Conservation (phyloP, 2,329 filamentous ascomycete species). For the Epichloe gansuensis region DNA sequence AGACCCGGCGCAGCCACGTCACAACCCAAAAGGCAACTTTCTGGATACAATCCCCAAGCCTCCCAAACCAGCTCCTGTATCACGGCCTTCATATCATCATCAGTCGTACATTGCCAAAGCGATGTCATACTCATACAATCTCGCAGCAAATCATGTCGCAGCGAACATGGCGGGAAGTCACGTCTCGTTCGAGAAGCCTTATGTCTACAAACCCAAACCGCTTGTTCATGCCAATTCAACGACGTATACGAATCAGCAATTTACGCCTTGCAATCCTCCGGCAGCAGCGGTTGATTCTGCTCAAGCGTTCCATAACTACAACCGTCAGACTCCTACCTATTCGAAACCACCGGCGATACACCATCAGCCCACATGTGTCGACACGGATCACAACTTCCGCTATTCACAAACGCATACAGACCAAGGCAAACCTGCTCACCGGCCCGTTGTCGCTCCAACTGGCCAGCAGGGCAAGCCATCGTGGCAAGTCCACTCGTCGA, state of each 20-base stretch:
- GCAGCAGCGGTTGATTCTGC: background rate
- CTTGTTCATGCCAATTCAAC: constrained; percentile 8
- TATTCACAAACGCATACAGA: constrained; percentile 6
- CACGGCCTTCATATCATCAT: constrained; percentile 11
- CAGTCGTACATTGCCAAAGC: constrained; percentile 9
- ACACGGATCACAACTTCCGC: background rate
- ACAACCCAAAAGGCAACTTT: constrained; percentile 61
- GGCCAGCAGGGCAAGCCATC: constrained; percentile 16
- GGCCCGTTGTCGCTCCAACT: background rate
- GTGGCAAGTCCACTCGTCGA: constrained; percentile 26
- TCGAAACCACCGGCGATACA: background rate
- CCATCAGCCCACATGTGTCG: background rate
- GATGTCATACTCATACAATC: constrained; percentile 5
- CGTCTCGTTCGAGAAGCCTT: constrained; percentile 32
- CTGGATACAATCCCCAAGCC: constrained; percentile 55
- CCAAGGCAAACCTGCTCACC: background rate
- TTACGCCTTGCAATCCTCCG: constrained; percentile 7
- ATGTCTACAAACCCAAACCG: constrained; percentile 39
- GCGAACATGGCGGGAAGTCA: background rate
- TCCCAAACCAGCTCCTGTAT: constrained; percentile 22
- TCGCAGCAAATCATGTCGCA: constrained; percentile 1
- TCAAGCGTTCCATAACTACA: constrained; percentile 6
- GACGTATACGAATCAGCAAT: constrained; percentile 16
- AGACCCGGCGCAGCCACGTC: constrained; percentile 44
- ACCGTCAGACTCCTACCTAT: constrained; percentile 7